phyloP scores from a whole-genome alignment of 306 rosid species.

The Herpetospermum pedunculosum region DNA sequence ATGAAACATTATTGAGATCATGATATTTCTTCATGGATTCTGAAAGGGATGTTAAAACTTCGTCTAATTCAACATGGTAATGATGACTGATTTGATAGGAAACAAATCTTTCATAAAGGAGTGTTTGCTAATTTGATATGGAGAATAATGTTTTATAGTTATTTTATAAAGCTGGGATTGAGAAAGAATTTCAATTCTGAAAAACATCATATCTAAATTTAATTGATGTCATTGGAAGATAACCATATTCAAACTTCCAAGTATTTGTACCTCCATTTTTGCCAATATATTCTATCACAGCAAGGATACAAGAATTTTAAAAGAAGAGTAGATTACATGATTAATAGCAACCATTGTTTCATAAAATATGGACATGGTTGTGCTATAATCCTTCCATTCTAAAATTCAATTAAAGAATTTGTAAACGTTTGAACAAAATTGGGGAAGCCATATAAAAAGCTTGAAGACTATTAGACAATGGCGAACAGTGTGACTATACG shows the following conservation, averaged over 20 bases:
- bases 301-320: conserved; percentile 20
- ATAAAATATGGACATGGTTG: conserved; percentile 12
- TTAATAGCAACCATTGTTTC: conserved; percentile 15
- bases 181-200: not conserved
- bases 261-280: not conserved
- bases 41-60: not conserved
- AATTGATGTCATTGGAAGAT: not conserved
- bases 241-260: not conserved
- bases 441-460: conserved; percentile 19
- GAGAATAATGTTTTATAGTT: not conserved
- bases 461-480: not conserved
- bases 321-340: conserved; percentile 13
- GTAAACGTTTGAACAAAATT: conserved; percentile 48
- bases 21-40: not conserved
- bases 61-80: not conserved
- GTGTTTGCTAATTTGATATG: not conserved
- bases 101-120: not conserved
- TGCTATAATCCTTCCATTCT: conserved; percentile 16
- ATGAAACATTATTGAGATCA: not conserved
- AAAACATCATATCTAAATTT: not conserved
- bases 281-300: not conserved
- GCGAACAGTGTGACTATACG: conserved; percentile 40
- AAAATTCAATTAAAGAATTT: conserved; percentile 81
- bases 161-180: too few species aligned
- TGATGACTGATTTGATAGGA: not conserved